Base-by-base conservation (phyloP, 139 green algal species). In the Dunaliella primolecta region DNA sequence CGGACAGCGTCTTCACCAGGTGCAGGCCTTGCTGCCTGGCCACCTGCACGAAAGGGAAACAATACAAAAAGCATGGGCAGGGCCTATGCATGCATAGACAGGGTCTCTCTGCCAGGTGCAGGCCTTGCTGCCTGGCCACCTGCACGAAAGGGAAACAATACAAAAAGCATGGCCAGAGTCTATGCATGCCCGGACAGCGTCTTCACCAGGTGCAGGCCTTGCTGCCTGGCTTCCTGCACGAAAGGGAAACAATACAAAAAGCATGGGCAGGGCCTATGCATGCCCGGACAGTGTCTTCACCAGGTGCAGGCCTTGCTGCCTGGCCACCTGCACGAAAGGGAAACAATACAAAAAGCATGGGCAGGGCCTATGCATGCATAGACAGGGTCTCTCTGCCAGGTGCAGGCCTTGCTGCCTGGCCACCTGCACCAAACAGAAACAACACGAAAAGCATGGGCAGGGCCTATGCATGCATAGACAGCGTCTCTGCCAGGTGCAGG, bases 161-260 rank as follows among this genome's bases (percentile, higher is more conserved):
- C n/a, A n/a, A n/a, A n/a, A n/a, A n/a, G n/a, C n/a, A n/a, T n/a
- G n/a, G n/a, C n/a, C n/a, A n/a, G n/a, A n/a, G n/a, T n/a, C n/a
- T n/a, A n/a, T n/a, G n/a, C n/a, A n/a, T n/a, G n/a, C n/a, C n/a
- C n/a, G n/a, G n/a, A n/a, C n/a, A n/a, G n/a, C n/a, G n/a, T n/a
- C n/a, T n/a, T n/a, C n/a, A n/a, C n/a, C n/a, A n/a, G n/a, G n/a
- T 94, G 96, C 81, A 96, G 88, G 11, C 95, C 95, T 86, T 98
- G 88, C 91, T 98, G 95, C 85, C 92, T 74, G 11, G 79, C 79
- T 27, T 75, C 79, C 79, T 83, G 79, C 25, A 21, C 32, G 30
- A 15, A 81, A 2, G 32, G 71, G 3, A 21, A 32, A 32, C 7
- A 31, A 32, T n/a, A n/a, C n/a, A n/a, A n/a, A n/a, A n/a, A n/a